Evolutionary conservation across 2,329 filamentous ascomycete species (phyloP).

Genomic region (Colletotrichum musicola): DNA sequence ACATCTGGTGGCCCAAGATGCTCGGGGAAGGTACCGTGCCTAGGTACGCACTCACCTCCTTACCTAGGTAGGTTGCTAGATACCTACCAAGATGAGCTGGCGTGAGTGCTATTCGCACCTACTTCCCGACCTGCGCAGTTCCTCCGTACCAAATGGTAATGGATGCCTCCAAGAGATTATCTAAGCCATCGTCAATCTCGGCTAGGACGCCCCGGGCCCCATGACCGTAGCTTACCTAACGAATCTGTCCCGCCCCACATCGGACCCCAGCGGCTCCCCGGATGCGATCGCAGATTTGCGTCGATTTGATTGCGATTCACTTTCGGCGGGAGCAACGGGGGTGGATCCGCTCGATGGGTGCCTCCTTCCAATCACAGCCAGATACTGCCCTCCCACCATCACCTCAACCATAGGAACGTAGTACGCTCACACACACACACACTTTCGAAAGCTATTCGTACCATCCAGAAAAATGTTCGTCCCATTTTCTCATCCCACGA

Average conservation of each 20-base stretch:
- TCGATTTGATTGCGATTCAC: slow-evolving; percentile 40
- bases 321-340: slow-evolving; percentile 31
- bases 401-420: no score
- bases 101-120: no score
- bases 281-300: slow-evolving; percentile 39
- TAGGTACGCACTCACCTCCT: neutral
- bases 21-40: neutral
- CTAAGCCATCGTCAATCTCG: neutral
- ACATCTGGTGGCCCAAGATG: neutral
- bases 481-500: slow-evolving; percentile 31
- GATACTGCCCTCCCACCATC: no score
- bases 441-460: neutral
- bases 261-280: slow-evolving; percentile 37
- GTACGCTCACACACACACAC: neutral
- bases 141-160: no score
- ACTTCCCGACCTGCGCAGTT: no score
- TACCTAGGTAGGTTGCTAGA: no score
- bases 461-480: slow-evolving; percentile 31
- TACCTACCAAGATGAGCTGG: neutral
- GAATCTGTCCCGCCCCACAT: neutral
- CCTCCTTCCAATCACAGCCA: neutral
- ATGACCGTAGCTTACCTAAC: slow-evolving; percentile 14
- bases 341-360: slow-evolving; percentile 10
- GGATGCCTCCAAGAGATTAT: no score
- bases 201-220: neutral